A percentile compares a stretch with the other conserved stretches of the same genome.
Evolutionary conservation across 2,329 filamentous ascomycete genomes (phyloP).

Genomic region (Cladosporium sp.): DNA sequence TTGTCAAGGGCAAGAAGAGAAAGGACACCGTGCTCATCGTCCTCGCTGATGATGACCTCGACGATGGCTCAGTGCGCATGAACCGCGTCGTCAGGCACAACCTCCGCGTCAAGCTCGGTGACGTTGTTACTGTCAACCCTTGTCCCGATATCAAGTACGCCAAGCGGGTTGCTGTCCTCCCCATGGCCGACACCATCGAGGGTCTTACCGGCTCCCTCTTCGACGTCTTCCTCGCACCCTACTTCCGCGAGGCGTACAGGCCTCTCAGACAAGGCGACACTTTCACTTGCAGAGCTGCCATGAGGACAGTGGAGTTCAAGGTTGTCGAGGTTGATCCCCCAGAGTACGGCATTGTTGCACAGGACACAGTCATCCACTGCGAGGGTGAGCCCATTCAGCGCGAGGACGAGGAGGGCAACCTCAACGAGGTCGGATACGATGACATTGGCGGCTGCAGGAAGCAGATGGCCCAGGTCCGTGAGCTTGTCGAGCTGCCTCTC

Average conservation of each 20-base stretch:
- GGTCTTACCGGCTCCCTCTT: constrained; percentile 96
- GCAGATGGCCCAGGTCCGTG: constrained; percentile 99
- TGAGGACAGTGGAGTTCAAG: constrained; percentile 99
- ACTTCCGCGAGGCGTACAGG: constrained; percentile 98
- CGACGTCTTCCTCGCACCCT: constrained; percentile 97
- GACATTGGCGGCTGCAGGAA: constrained; percentile 99
- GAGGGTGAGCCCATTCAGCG: constrained; percentile 96
- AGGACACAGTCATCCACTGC: constrained; percentile 98
- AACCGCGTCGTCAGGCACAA: constrained; percentile 99
- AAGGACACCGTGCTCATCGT: constrained; percentile 99
- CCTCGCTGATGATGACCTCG: constrained; percentile 93
- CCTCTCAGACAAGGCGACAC: constrained; percentile 96
- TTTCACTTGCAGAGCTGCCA: constrained; percentile 95
- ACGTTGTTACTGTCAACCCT: constrained; percentile 94
- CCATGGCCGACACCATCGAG: constrained; percentile 97
- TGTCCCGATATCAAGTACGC: constrained; percentile 99
- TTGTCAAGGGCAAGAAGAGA: constrained; percentile 99
- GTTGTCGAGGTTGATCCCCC: constrained; percentile 98
- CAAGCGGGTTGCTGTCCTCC: constrained; percentile 97
- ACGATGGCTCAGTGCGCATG: constrained; percentile 95
- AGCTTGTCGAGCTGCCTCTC: constrained; percentile 95
- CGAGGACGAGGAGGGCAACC: constrained; percentile 97
- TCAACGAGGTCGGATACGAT: constrained; percentile 98
- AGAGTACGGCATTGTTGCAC: constrained; percentile 97
- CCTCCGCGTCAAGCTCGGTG: constrained; percentile 95